Evolutionary conservation across 2,329 filamentous ascomycete genomes (phyloP), one percentile per base, ranked within the genome.

Genomic region (Aquanectria penicillioides): DNA sequence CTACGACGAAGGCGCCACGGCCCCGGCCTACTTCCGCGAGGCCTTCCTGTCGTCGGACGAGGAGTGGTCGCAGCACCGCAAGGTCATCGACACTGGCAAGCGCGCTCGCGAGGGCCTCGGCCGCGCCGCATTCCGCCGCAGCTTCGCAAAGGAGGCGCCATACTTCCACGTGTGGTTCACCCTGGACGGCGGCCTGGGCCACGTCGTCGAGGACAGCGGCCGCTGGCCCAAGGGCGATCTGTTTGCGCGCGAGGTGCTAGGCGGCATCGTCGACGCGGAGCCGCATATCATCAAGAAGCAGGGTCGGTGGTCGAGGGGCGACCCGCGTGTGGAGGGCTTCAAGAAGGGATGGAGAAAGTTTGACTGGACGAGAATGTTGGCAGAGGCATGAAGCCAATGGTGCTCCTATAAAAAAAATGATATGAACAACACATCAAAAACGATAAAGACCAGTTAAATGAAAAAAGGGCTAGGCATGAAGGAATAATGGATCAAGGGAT

Each of bases 81-180:
- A 97, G 73, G 81, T 99, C 61, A 97, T 99, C 62, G 94, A 98
- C 75, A 99, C 95, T 0, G 85, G 83, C 3, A 87, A 87, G 61
- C 80, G 80, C 28, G 84, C 87, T 0, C 76, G 81, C n/a, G 81
- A 86, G 3, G 83, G 86, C 0, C 75, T 93, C 61, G 95, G 94
- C 1, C 91, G 91, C 70, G 76, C 85, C 50, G 94, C 95, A 2
- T 99, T 99, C 74, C 85, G 94, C 1, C 84, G 88, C 55, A 90
- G 86, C 17, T 81, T 99, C 60, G 92, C 92, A 11, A 97, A 96
- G 78, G 94, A 99, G 80, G 94, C 96, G 91, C 94, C 96, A 0
- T 99, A 99, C 75, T 99, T 99, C 71, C 95, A 99, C 74, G 94
- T 89, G 17, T 99, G 94, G 94, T 98, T 98, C 73, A 86, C 88